Evolutionary conservation across 495 filamentous ascomycete genomes (phyloP), one percentile per base, ranked within the genome.

Genomic region (Xylaria castorea): DNA sequence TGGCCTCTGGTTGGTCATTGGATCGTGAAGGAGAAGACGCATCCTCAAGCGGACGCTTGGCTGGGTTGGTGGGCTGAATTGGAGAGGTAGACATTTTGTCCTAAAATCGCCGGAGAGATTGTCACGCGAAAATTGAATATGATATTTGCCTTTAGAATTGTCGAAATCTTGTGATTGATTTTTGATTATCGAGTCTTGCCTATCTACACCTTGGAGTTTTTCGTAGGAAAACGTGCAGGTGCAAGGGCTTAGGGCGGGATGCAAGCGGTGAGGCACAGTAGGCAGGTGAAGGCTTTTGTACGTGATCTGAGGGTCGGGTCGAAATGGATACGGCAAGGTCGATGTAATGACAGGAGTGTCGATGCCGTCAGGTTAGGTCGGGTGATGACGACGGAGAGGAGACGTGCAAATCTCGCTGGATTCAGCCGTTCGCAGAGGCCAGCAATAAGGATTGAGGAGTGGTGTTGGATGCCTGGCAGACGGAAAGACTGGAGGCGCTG

Each of bases 1-100:
- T 99, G 74, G 97, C 96, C 74, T 99, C 96, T 38, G 94, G 94
- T 82, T 97, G 97, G 76, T 97, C 96, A 78, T 87, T 92, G 44
- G 91, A 92, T 25, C 93, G 94, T 34, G 94, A 96, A 5, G 96
- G 94, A 4, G 96, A 98, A 53, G 96, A 98, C 42, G 94, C 90
- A 78, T 98, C 96, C 87, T 99, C 96, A 64, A 98, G 90, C 73
- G 96, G 96, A 74, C 96, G 94, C 87, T 99, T 99, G 78, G 93
- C 80, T 74, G 87, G 87, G 73, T 87, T 85, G 53, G 86, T 86
- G 11, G 85, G 82, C 61, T 87, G 84, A 51, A 81, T 76, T 16
- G 87, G 86, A 65, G 87, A 87, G 53, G 83, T 83, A 80, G 87
- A 89, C 85, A 89, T 89, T 55, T 81, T 85, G 79, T 65, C 74